Conservation (phyloP, 2,329 filamentous ascomycete species). For the Cadophora malorum region DNA sequence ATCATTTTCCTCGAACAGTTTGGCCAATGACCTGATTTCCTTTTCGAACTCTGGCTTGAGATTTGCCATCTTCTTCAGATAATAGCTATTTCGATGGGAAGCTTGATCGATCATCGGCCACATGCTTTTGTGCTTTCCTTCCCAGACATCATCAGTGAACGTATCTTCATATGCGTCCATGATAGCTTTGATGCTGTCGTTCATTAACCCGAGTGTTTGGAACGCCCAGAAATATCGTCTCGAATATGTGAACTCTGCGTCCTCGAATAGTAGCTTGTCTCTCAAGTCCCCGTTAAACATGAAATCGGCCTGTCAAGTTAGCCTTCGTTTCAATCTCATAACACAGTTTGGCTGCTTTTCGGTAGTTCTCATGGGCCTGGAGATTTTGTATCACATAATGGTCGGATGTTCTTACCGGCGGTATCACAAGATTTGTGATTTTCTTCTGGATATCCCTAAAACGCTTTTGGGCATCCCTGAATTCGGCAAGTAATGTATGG, state of each 20-base stretch:
- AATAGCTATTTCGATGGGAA: slow-evolving; percentile 54
- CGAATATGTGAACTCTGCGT: slow-evolving; percentile 65
- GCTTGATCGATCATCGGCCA: slow-evolving; percentile 60
- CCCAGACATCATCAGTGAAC: slow-evolving; percentile 65
- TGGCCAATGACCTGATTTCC: slow-evolving; percentile 52
- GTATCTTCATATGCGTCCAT: slow-evolving; percentile 61
- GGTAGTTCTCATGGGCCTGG: not conserved
- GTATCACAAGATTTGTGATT: slow-evolving; percentile 65
- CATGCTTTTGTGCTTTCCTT: slow-evolving; percentile 58
- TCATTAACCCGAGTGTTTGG: slow-evolving; percentile 65
- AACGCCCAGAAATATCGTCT: slow-evolving; percentile 68
- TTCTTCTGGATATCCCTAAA: slow-evolving; percentile 62
- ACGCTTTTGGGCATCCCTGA: slow-evolving; percentile 63
- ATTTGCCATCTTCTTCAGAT: slow-evolving; percentile 52
- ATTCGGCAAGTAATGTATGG: slow-evolving; percentile 63
- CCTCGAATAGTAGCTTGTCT: slow-evolving; percentile 66
- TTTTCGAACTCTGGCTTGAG: slow-evolving; percentile 52
- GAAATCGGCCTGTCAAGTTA: slow-evolving; percentile 52
- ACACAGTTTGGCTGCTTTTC: not conserved
- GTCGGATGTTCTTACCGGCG: slow-evolving; percentile 51
- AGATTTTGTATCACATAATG: not conserved
- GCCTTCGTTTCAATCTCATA: not conserved
- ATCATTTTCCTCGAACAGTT: slow-evolving; percentile 51
- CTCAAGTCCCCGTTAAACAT: slow-evolving; percentile 63
- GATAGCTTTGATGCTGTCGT: slow-evolving; percentile 64